Conservation (phyloP, 306 rosid genomes). For the Gleditsia sinensis region DNA sequence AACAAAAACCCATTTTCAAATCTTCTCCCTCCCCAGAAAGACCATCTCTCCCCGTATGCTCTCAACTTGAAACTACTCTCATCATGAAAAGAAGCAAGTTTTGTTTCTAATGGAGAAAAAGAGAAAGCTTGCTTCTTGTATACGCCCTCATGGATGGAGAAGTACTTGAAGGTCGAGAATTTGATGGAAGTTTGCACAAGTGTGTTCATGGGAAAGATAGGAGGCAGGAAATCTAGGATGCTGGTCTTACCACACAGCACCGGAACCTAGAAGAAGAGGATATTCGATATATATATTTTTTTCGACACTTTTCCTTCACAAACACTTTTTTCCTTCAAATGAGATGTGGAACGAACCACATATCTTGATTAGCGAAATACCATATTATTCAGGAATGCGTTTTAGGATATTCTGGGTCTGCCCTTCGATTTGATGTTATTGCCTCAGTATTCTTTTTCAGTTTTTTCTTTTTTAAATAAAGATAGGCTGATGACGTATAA, state of each 20-base stretch:
- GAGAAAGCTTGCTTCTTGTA: constrained; percentile 48
- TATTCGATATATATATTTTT: background rate
- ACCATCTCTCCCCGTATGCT: constrained; percentile 39
- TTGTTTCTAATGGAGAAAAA: constrained; percentile 38
- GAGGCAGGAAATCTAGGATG: constrained; percentile 20
- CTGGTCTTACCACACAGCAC: too few species aligned
- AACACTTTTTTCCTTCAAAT: background rate
- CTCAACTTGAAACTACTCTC: constrained; percentile 42
- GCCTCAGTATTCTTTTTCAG: too few species aligned
- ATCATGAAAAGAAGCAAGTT: constrained; percentile 42
- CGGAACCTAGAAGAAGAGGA: background rate
- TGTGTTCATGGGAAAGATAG: constrained; percentile 50
- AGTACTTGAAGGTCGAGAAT: constrained; percentile 46
- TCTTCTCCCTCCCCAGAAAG: constrained; percentile 36
- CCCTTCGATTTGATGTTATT: background rate
- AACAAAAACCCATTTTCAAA: constrained; percentile 42
- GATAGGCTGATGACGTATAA: too few species aligned
- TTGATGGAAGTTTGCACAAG: constrained; percentile 50
- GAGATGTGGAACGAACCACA: background rate
- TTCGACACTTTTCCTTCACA: constrained; percentile 35
- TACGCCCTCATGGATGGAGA: constrained; percentile 32
- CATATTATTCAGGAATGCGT: too few species aligned
- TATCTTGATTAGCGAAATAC: background rate
- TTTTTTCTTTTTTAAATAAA: too few species aligned
- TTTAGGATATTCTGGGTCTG: too few species aligned